Evolutionary conservation across 2,329 filamentous ascomycete genomes (phyloP).

Genomic region (Onygenales sp.): DNA sequence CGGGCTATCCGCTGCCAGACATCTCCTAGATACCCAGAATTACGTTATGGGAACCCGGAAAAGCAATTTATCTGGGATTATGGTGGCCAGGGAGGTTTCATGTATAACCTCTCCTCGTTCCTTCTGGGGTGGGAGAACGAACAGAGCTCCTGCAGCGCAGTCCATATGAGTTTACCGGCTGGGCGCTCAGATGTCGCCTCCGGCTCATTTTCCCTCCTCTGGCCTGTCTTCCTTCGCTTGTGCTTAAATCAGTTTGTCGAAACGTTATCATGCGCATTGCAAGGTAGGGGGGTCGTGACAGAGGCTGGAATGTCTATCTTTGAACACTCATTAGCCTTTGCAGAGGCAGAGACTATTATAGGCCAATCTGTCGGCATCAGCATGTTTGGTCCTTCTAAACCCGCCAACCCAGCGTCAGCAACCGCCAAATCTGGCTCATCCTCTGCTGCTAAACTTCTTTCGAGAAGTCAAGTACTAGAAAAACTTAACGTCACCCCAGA

Average conservation of each 20-base stretch:
- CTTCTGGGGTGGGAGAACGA: slow-evolving; percentile 68
- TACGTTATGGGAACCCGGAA: slow-evolving; percentile 60
- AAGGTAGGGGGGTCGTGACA: slow-evolving; percentile 67
- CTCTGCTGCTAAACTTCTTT: slow-evolving; percentile 29
- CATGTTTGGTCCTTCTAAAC: slow-evolving; percentile 46
- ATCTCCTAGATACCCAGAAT: slow-evolving; percentile 57
- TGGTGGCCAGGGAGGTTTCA: slow-evolving; percentile 55
- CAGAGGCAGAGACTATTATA: slow-evolving; percentile 84
- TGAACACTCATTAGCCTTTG: slow-evolving; percentile 91
- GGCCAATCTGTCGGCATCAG: slow-evolving; percentile 69
- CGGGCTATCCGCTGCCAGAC: slow-evolving; percentile 91
- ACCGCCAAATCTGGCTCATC: slow-evolving; percentile 20
- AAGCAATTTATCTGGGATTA: slow-evolving; percentile 62
- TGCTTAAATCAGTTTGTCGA: slow-evolving; percentile 78
- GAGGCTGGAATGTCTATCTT: slow-evolving; percentile 96
- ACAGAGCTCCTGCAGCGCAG: slow-evolving; percentile 61
- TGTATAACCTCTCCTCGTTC: slow-evolving; percentile 63
- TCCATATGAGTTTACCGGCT: slow-evolving; percentile 56
- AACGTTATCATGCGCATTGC: slow-evolving; percentile 76
- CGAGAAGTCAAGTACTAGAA: slow-evolving; percentile 53
- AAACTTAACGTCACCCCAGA: slow-evolving; percentile 84
- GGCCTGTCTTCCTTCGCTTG: slow-evolving; percentile 43
- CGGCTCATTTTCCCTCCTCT: slow-evolving; percentile 64
- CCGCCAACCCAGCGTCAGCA: slow-evolving; percentile 37
- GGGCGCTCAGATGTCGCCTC: slow-evolving; percentile 48